These are phyloP conservation scores for Thelonectria discophora DNA, from an alignment of 2,329 filamentous ascomycete genomes.

Conservation along the genomic window DNA sequence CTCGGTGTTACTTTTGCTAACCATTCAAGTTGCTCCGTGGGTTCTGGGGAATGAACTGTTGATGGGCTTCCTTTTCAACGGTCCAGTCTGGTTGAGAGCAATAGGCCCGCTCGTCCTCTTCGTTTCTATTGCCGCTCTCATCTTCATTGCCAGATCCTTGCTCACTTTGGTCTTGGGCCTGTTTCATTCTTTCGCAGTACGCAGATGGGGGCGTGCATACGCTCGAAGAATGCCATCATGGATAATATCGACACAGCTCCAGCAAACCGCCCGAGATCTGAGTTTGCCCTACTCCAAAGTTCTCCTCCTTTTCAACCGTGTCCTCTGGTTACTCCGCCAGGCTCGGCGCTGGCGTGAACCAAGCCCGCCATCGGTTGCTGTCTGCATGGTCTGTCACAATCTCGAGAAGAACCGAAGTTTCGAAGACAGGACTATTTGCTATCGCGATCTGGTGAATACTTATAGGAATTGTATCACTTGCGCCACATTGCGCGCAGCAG, in stretches of 20 bases:
- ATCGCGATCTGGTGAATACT: not conserved
- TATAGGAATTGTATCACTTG: slow-evolving; percentile 7
- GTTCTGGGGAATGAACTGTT: not conserved
- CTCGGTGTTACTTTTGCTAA: not conserved
- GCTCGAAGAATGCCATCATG: slow-evolving; percentile 12
- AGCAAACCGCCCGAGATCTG: slow-evolving; percentile 5
- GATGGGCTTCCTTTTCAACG: not conserved
- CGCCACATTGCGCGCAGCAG: slow-evolving; percentile 7
- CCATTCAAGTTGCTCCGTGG: not conserved
- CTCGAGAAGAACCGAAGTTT: not conserved
- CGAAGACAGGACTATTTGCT: not conserved
- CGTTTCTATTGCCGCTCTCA: not conserved
- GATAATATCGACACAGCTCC: slow-evolving; percentile 10
- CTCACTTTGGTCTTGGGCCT: slow-evolving; percentile 1
- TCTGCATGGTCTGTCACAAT: slow-evolving; percentile 8
- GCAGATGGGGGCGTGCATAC: slow-evolving; percentile 18
- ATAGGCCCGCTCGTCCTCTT: not conserved
- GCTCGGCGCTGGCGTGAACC: not conserved
- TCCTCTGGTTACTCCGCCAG: not conserved
- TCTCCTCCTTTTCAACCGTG: not conserved
- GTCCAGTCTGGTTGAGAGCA: not conserved
- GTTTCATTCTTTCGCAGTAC: slow-evolving; percentile 7
- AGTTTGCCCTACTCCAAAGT: not conserved
- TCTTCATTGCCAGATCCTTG: slow-evolving; percentile 4
- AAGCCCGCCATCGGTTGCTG: not conserved